Evolutionary conservation across 2,329 filamentous ascomycete species (phyloP).

Genomic region (Monilinia aucupariae): DNA sequence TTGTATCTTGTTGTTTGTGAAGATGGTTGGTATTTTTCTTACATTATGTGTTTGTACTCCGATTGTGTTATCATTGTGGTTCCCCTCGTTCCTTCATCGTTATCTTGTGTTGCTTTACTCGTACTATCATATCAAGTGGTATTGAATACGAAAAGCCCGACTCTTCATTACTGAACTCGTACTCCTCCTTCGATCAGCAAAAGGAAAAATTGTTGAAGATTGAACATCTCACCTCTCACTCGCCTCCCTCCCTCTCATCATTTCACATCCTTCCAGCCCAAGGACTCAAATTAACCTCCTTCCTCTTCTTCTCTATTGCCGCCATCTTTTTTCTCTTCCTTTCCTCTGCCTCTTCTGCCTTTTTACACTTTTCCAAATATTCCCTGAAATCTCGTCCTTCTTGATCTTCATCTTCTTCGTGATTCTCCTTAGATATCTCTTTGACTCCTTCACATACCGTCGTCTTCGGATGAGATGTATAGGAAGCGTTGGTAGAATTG

Average conservation of each 20-base stretch:
- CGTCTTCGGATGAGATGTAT: not conserved
- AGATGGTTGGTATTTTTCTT: too few species aligned
- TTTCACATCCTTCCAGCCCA: conserved; percentile 17
- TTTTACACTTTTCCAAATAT: conserved; percentile 15
- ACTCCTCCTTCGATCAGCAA: not conserved
- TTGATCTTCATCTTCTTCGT: not conserved
- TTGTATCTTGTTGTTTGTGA: too few species aligned
- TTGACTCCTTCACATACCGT: not conserved
- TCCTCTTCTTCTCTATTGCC: conserved; percentile 37
- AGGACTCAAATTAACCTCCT: conserved; percentile 39
- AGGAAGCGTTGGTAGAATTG: conserved; percentile 8
- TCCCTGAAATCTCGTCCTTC: conserved; percentile 10
- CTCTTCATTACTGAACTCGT: too few species aligned
- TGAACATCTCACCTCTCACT: not conserved
- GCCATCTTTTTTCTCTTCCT: conserved; percentile 35
- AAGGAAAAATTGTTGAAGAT: not conserved
- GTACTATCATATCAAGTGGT: not conserved
- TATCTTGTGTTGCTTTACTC: not conserved
- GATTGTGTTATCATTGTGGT: too few species aligned
- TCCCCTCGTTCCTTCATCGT: not conserved
- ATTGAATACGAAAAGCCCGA: too few species aligned
- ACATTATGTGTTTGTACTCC: too few species aligned
- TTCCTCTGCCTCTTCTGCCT: conserved; percentile 12
- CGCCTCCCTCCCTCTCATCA: not conserved
- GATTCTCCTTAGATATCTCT: not conserved